phyloP scores from a whole-genome alignment of 768 basidiomycete species.

The Collybia nuda region DNA sequence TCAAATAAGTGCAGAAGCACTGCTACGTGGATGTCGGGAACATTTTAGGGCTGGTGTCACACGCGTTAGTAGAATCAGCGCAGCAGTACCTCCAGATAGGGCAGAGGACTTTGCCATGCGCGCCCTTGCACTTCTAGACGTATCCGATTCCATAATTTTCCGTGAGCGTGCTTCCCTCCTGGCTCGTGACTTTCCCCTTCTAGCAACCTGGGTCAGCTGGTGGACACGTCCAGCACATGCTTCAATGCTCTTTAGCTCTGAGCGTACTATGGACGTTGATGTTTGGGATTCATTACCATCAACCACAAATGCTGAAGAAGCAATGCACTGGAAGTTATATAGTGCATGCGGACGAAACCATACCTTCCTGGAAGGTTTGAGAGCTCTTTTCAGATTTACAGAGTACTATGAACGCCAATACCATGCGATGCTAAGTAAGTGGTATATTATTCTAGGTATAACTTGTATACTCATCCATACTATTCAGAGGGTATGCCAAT shows the following conservation, averaged over 20 bases:
- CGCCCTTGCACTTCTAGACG: constrained; percentile 12
- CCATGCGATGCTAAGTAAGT: no score
- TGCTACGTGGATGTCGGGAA: constrained; percentile 25
- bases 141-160: constrained; percentile 7
- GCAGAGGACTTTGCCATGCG: constrained; percentile 11
- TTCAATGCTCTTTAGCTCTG: constrained; percentile 20
- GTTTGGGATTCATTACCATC: no score
- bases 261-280: constrained; percentile 15
- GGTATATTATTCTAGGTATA: no score
- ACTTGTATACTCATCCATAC: no score
- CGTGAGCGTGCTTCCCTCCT: constrained; percentile 4
- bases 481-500: no score
- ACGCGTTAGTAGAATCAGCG: constrained; percentile 21
- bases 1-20: constrained; percentile 9
- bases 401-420: no score
- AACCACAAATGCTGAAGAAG: no score
- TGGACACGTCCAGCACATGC: constrained; percentile 23
- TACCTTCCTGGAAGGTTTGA: no score
- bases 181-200: constrained; percentile 21
- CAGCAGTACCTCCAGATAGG: constrained; percentile 14
- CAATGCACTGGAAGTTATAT: no score
- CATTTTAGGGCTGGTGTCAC: constrained; percentile 27
- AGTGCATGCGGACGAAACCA: no score
- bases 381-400: no score
- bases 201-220: constrained; percentile 27